Evolutionary conservation across 768 basidiomycete genomes (phyloP).

Genomic region (Pisolithus tinctorius): DNA sequence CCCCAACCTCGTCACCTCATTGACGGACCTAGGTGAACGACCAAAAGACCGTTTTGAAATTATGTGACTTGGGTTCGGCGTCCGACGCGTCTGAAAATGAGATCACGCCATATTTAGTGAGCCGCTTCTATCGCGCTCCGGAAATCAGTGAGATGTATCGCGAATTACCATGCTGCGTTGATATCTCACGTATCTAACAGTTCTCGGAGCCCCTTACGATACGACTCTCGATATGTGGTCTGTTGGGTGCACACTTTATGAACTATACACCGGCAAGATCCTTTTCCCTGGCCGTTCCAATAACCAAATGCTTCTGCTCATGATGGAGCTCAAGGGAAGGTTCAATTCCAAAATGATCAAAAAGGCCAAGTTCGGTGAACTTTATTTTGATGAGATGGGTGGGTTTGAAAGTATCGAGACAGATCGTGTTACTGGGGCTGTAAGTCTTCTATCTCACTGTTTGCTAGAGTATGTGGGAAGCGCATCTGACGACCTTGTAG

Average conservation of each 20-base stretch:
- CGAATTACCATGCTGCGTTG: not conserved
- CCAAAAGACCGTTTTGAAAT: conserved; percentile 84
- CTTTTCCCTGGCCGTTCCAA: conserved; percentile 95
- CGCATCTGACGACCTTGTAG: conserved; percentile 33
- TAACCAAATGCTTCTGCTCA: conserved; percentile 94
- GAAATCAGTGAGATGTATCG: conserved; percentile 82
- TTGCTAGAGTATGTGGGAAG: conserved; percentile 17
- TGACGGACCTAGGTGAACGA: conserved; percentile 72
- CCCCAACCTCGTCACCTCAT: conserved; percentile 7
- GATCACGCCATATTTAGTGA: conserved; percentile 96
- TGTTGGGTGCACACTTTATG: conserved; percentile 94
- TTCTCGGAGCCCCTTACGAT: conserved; percentile 94
- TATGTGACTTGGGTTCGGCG: conserved; percentile 97
- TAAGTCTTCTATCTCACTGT: conserved; percentile 35
- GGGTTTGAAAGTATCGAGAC: conserved; percentile 79
- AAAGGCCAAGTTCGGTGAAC: conserved; percentile 84
- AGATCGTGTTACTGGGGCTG: conserved; percentile 77
- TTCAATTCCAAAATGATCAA: conserved; percentile 94
- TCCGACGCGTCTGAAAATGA: conserved; percentile 93
- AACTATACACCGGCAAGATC: conserved; percentile 94
- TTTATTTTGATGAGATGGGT: conserved; percentile 92
- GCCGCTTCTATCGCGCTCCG: conserved; percentile 95
- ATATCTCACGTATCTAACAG: conserved; percentile 35
- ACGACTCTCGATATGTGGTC: conserved; percentile 94
- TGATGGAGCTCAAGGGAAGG: conserved; percentile 97